Base-by-base conservation (phyloP, 768 basidiomycete genomes). In the Tephrocybe rancida region DNA sequence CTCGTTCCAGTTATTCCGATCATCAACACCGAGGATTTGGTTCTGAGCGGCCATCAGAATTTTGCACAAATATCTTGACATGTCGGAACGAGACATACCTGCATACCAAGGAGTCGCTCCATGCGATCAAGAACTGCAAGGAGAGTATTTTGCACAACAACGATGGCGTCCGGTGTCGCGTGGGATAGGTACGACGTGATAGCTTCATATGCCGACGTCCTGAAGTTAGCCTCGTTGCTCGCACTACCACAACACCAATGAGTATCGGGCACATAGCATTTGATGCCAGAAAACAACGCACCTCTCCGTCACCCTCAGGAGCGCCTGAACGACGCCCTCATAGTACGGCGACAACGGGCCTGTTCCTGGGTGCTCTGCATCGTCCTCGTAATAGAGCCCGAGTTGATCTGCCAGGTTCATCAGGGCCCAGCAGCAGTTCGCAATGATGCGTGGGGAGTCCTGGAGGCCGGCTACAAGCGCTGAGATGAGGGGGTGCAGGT, bases 1-100 rank as follows among this genome's bases (percentile, higher is more conserved):
- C 68, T 99, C 96, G 65, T 97, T 97, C 95, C 96, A 97, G 75
- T 97, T 99, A 72, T 95, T 95, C 57, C 92, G 87, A 66, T 99
- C 97, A 70, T 99, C 97, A 16, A 87, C 78, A 39, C 97, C 97
- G 34, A 99, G 77, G 52, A 98, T 89, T 73, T 98, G 95, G 69
- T 90, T 92, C 85, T 95, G 62, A 8, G 13, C 32, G 29, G 3
- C 4, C 9, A 26, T 54, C 11, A 53, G 37, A 26, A 8, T 18
- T 19, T 16, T 9, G 9, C 18, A 27, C 5, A 13, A 1, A 41
- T 2, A 5, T 32, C 7, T 32, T 7, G 6, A 13, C 13, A 32
- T 32, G 13, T 32, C 11, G 14, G 16, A 37, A 37, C 2, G 13
- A 42, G 19, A 68, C 81, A 44, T 26, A 90, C 91, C 79, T 93